Evolutionary conservation across 2,329 filamentous ascomycete species (phyloP).

Genomic region (Harringtonia lauricola): DNA sequence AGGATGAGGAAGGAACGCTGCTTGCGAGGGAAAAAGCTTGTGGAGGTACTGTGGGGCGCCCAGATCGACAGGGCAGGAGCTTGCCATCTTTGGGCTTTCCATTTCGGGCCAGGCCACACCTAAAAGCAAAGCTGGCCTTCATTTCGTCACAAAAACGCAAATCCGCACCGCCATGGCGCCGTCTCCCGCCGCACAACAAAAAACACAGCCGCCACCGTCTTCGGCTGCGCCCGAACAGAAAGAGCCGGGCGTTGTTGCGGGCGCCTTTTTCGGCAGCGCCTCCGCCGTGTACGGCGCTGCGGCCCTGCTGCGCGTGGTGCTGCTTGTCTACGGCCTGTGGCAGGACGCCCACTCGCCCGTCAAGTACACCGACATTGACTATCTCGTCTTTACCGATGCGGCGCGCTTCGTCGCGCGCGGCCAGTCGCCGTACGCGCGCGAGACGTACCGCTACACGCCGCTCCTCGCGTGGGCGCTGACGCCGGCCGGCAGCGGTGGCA

Average conservation of each 20-base stretch:
- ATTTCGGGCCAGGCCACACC: no score
- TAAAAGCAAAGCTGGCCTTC: no score
- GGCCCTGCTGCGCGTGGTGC: slow-evolving; percentile 54
- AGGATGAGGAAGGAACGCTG: no score
- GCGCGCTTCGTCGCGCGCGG: slow-evolving; percentile 58
- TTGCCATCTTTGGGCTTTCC: no score
- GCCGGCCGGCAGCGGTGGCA: slow-evolving; percentile 55
- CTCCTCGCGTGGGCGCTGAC: slow-evolving; percentile 83
- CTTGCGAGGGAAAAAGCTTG: no score
- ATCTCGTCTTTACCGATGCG: slow-evolving; percentile 95
- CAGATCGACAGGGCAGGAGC: no score
- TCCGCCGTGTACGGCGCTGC: slow-evolving; percentile 43
- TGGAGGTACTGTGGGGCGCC: no score
- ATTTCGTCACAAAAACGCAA: neutral
- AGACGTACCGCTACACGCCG: slow-evolving; percentile 95
- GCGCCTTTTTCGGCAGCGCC: slow-evolving; percentile 25
- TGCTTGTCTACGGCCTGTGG: slow-evolving; percentile 82
- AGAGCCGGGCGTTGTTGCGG: slow-evolving; percentile 3
- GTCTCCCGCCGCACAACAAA: neutral
- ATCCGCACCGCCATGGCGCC: neutral
- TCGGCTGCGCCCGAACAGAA: neutral
- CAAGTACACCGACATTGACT: slow-evolving; percentile 99
- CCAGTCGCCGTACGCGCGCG: slow-evolving; percentile 70
- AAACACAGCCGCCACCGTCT: neutral
- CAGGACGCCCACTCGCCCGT: slow-evolving; percentile 86